Percentiles rank a stretch among this genome's conserved stretches.
phyloP scores from a whole-genome alignment of 1,284 basidiomycete species.

The Limonomyces culmigenus region DNA sequence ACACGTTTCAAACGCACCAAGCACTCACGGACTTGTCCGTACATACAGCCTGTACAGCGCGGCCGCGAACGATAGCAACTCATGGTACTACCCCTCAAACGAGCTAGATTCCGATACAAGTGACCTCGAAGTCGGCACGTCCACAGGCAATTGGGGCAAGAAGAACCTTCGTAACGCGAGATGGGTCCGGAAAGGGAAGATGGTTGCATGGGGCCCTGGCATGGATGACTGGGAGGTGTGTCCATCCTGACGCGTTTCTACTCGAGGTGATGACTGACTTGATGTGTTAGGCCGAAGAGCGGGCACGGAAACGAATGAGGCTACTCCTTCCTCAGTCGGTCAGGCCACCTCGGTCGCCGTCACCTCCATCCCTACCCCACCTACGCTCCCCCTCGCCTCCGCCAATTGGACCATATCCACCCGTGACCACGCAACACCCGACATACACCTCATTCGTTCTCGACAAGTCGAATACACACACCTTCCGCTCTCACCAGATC shows the following conservation, averaged over 20 bases:
- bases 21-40: too few relatives aligned
- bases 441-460: constrained; percentile 70
- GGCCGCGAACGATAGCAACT: constrained; percentile 52
- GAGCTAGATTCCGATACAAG: constrained; percentile 37
- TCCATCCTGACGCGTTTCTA: too few relatives aligned
- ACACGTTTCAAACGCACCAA: too few relatives aligned
- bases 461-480: constrained; percentile 67
- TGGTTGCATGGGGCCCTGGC: constrained; percentile 60
- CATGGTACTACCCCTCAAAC: constrained; percentile 64
- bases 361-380: constrained; percentile 22
- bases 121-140: constrained; percentile 25
- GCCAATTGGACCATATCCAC: constrained; percentile 44
- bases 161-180: constrained; percentile 50
- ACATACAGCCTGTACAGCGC: neutral
- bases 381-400: constrained; percentile 27
- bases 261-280: too few relatives aligned
- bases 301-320: constrained; percentile 61
- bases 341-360: constrained; percentile 13
- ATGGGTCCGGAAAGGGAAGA: constrained; percentile 64
- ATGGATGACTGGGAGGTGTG: constrained; percentile 71
- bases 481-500: constrained; percentile 59
- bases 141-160: constrained; percentile 62
- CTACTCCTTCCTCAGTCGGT: constrained; percentile 36
- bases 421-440: constrained; percentile 44
- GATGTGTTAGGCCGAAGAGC: constrained; percentile 51